Conservation (phyloP, 129 eudicot genomes). For the Daucus carota region DNA sequence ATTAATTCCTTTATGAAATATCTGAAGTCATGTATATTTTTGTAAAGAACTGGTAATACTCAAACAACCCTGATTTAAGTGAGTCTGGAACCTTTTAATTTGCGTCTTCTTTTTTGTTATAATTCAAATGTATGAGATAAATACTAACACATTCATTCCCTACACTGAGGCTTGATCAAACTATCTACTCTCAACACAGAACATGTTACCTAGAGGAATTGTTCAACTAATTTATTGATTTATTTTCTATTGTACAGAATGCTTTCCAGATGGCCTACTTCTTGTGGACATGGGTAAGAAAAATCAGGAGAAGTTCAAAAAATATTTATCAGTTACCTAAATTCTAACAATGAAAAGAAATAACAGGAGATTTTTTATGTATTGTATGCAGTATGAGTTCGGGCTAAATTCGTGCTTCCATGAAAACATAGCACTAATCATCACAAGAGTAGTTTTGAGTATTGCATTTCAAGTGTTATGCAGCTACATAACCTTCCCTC, state of each 20-base stretch:
- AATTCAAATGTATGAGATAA: background rate
- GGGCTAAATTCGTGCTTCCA: slow-evolving; percentile 55
- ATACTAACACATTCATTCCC: background rate
- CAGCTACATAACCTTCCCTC: slow-evolving; percentile 80
- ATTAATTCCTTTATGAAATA: background rate
- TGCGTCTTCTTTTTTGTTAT: background rate
- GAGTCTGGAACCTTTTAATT: background rate
- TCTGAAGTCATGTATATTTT: background rate
- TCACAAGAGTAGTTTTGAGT: slow-evolving; percentile 45
- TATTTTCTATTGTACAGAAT: slow-evolving; percentile 31
- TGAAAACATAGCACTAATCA: slow-evolving; percentile 36
- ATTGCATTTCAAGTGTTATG: slow-evolving; percentile 53
- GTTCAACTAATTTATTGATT: background rate
- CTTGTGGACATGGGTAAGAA: slow-evolving; percentile 71
- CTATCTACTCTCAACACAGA: background rate
- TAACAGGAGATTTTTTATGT: background rate
- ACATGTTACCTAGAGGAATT: background rate
- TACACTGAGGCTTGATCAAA: background rate
- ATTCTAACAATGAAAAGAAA: background rate
- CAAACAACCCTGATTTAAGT: background rate
- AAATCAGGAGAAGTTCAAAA: background rate
- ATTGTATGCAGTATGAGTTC: slow-evolving; percentile 50
- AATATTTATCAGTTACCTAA: background rate
- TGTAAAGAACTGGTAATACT: background rate
- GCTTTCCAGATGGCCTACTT: slow-evolving; percentile 81